phyloP scores from a whole-genome alignment of 2,329 filamentous ascomycete genomes.

The Ploettnerulaceae sp. region DNA sequence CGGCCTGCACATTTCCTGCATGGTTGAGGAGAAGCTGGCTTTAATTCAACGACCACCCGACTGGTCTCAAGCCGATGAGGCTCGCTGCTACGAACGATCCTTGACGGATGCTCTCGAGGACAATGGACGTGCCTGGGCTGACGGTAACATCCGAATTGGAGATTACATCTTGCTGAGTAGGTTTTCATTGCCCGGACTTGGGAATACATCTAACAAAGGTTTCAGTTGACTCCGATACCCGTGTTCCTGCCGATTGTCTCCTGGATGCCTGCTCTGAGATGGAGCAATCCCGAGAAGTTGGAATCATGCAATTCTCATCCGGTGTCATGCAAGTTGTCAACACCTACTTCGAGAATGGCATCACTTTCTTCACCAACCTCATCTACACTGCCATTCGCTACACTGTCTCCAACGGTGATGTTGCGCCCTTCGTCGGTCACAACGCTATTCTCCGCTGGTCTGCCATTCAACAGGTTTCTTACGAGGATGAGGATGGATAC shows the following conservation, averaged over 20 bases:
- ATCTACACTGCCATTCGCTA: slow-evolving; percentile 74
- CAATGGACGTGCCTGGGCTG: slow-evolving; percentile 69
- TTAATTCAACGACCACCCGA: slow-evolving; percentile 48
- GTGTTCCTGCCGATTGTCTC: slow-evolving; percentile 63
- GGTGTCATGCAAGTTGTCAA: slow-evolving; percentile 75
- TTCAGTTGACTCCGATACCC: slow-evolving; percentile 77
- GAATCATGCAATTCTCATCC: slow-evolving; percentile 71
- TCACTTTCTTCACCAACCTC: slow-evolving; percentile 67
- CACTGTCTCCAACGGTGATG: slow-evolving; percentile 71
- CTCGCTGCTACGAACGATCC: slow-evolving; percentile 57
- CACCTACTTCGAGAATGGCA: slow-evolving; percentile 66
- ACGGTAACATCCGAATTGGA: slow-evolving; percentile 79
- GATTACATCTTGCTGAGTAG: slow-evolving; percentile 77
- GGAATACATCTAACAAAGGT: no score
- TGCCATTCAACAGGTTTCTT: slow-evolving; percentile 70
- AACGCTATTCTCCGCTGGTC: slow-evolving; percentile 73
- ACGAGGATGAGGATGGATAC: slow-evolving; percentile 62
- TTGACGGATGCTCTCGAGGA: slow-evolving; percentile 62
- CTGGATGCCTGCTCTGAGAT: slow-evolving; percentile 76
- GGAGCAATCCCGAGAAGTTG: slow-evolving; percentile 73
- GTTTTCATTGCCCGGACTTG: no score
- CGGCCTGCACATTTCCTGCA: slow-evolving; percentile 10
- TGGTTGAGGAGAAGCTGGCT: slow-evolving; percentile 29
- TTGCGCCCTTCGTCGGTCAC: slow-evolving; percentile 76
- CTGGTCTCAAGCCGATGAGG: slow-evolving; percentile 67